Evolutionary conservation across 768 basidiomycete species (phyloP).

Genomic region (Cubamyces sp.): DNA sequence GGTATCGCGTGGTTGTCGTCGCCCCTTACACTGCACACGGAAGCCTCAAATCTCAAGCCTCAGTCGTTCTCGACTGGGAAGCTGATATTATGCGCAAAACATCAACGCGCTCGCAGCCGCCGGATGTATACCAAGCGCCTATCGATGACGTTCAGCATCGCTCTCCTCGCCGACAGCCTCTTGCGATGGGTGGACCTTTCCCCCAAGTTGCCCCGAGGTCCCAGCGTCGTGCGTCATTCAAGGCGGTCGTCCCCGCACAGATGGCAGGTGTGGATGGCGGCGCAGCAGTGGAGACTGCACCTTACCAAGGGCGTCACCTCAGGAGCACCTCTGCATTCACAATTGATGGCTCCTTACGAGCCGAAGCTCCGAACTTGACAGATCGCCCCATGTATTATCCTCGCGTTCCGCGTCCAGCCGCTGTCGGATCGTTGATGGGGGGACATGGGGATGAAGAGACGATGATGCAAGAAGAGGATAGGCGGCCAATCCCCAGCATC

Average conservation of each 20-base stretch:
- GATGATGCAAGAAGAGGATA: neutral
- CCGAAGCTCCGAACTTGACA: neutral
- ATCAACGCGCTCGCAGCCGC: slow-evolving; percentile 7
- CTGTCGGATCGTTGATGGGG: neutral
- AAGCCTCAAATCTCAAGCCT: slow-evolving; percentile 60
- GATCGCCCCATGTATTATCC: neutral
- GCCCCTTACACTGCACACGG: slow-evolving; percentile 41
- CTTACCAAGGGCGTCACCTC: slow-evolving; percentile 8
- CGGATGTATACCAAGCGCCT: slow-evolving; percentile 8
- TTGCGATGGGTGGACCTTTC: slow-evolving; percentile 12
- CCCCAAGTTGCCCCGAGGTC: slow-evolving; percentile 5
- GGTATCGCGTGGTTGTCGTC: slow-evolving; percentile 34
- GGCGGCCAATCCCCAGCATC: slow-evolving; percentile 13
- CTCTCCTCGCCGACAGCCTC: slow-evolving; percentile 17
- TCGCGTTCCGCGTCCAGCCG: neutral
- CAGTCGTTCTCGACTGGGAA: slow-evolving; percentile 58
- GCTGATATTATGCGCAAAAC: slow-evolving; percentile 39
- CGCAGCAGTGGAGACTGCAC: neutral
- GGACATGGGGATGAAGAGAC: slow-evolving; percentile 1
- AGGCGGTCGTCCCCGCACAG: neutral
- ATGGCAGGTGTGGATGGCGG: neutral
- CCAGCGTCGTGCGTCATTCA: slow-evolving; percentile 12
- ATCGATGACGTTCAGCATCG: slow-evolving; percentile 15
- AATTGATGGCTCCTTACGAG: neutral
- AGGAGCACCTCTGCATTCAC: slow-evolving; percentile 7